Evolutionary conservation across 1,284 basidiomycete genomes (phyloP), one percentile per base, ranked within the genome.

Genomic region (Termitomyces sp.): DNA sequence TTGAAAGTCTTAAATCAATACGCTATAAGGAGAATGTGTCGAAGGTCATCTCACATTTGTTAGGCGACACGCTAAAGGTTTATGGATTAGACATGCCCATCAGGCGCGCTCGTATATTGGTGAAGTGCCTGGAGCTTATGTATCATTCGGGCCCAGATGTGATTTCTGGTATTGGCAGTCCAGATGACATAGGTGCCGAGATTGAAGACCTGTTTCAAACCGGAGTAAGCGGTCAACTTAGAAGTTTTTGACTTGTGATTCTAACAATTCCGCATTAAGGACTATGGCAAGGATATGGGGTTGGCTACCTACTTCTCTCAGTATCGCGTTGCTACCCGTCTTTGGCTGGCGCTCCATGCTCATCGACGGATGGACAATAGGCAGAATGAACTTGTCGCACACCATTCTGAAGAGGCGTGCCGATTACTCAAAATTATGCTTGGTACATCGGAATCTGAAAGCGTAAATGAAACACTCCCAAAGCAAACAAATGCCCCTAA

Each of bases 341-440:
- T 89, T n/a, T 88, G 85, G 85, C 66, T 80, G 39, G 80, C 82
- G 0, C 67, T 90, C 12, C 83, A 86, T 61, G 76, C 78, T 1
- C 87, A 90, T 65, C 76, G 79, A 17, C 71, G 68, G 10, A 71
- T 66, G 3, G 75, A 77, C 56, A 51, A 64, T 1, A 63, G 71
- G 12, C 78, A 79, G 63, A 73, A 68, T 50, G 59, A 66, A 0
- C 60, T 73, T 7, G 73, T 85, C 28, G 67, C 73, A 12, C 58
- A 66, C 24, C 77, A 84, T 57, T 70, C 77, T 0, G 79, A 81
- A 28, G 69, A 78, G 17, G 84, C 82, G 0, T 82, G 74, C 60
- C 67, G 63, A 17, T 63, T 81, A 10, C 70, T 89, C 21, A 70
- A 72, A 44, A 56, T 67, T 9, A 61, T 78, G 41, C 57, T 81